Conservation (phyloP, 352 stramenopile genomes). For the Phytophthora pseudosyringae region DNA sequence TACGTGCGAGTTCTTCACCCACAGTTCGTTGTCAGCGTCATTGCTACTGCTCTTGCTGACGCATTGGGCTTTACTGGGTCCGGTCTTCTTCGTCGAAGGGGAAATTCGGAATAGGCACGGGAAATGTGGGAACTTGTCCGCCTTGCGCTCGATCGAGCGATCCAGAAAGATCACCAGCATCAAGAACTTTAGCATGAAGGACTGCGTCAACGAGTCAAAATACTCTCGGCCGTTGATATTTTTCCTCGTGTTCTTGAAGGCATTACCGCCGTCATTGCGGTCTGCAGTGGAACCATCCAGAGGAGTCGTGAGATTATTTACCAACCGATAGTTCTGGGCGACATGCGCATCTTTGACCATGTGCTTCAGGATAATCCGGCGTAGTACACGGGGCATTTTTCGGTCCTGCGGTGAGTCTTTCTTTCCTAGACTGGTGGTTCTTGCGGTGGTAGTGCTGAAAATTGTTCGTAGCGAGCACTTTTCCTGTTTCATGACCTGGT, state of each 20-base stretch:
- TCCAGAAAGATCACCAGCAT: conserved; percentile 95
- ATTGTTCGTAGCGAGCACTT: conserved; percentile 63
- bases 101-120: conserved; percentile 90
- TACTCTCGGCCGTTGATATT: conserved; percentile 80
- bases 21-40: conserved; percentile 19
- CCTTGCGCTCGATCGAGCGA: conserved; percentile 69
- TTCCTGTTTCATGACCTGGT: conserved; percentile 58
- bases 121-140: conserved; percentile 83
- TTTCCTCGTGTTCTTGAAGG: conserved; percentile 66
- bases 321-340: conserved; percentile 63
- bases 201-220: conserved; percentile 85
- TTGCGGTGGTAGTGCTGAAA: conserved; percentile 41
- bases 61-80: not conserved
- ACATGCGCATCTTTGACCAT: conserved; percentile 70
- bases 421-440: conserved; percentile 19
- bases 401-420: conserved; percentile 20
- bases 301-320: conserved; percentile 76
- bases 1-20: conserved; percentile 92
- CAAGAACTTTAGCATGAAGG: conserved; percentile 92
- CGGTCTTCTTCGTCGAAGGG: conserved; percentile 12
- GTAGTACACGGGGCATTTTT: conserved; percentile 65
- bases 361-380: conserved; percentile 71
- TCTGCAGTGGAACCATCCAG: conserved; percentile 60
- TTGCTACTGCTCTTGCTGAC: conserved; percentile 9
- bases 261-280: conserved; percentile 44